A percentile compares a stretch with the other conserved stretches of the same genome.
phyloP scores from a whole-genome alignment of 2,329 filamentous ascomycete genomes.

The Colletotrichum lentis region DNA sequence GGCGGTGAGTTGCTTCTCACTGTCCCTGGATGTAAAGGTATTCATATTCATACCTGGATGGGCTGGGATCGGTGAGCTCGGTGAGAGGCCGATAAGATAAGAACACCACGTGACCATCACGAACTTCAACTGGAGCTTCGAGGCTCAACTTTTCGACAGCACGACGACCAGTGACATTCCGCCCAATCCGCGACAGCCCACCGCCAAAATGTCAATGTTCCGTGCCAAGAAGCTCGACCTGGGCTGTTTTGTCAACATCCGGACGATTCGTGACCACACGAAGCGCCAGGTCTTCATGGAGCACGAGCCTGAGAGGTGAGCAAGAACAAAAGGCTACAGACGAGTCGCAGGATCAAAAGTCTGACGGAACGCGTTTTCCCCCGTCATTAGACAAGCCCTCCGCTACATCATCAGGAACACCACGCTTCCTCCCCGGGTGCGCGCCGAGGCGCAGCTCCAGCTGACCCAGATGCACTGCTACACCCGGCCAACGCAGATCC shows the following conservation, averaged over 20 bases:
- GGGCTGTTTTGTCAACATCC: slow-evolving; percentile 85
- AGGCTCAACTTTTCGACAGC: slow-evolving; percentile 8
- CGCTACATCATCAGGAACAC: slow-evolving; percentile 95
- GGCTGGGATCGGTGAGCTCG: background rate
- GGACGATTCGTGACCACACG: slow-evolving; percentile 90
- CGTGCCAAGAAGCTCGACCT: slow-evolving; percentile 89
- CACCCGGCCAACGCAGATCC: slow-evolving; percentile 90
- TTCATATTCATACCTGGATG: too few species aligned
- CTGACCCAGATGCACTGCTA: slow-evolving; percentile 96
- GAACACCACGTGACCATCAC: slow-evolving; percentile 8
- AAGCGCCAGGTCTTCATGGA: slow-evolving; percentile 93
- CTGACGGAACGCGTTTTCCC: background rate
- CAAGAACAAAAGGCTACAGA: background rate
- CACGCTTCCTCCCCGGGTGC: slow-evolving; percentile 78
- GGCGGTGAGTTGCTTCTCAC: background rate
- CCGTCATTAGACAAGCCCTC: slow-evolving; percentile 78
- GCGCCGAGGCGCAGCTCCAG: slow-evolving; percentile 92
- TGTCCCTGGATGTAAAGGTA: too few species aligned
- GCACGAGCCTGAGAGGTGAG: slow-evolving; percentile 85
- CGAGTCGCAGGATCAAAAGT: background rate
- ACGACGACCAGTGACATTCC: slow-evolving; percentile 11
- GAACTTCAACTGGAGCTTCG: slow-evolving; percentile 20
- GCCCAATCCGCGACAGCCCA: slow-evolving; percentile 8
- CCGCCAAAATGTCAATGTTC: slow-evolving; percentile 79
- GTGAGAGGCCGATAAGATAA: slow-evolving; percentile 19